Evolutionary conservation across 352 stramenopile species (phyloP).

Genomic region (Peronospora destructor): DNA sequence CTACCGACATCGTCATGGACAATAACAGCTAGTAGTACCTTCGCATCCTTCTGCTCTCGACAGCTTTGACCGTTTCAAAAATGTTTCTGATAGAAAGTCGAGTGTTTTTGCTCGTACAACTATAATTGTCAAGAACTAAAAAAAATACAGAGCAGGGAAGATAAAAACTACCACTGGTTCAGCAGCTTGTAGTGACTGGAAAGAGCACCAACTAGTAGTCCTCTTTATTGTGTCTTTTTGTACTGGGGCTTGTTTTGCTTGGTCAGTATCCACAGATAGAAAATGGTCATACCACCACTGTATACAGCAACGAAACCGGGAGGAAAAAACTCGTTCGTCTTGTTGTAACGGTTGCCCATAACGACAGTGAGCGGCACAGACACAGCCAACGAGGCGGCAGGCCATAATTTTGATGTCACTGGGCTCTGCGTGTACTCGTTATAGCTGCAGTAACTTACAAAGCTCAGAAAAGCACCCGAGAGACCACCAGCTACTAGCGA

Average conservation of each 20-base stretch:
- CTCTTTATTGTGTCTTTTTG: conserved; percentile 63
- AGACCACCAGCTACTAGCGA: conserved; percentile 55
- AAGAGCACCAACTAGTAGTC: background rate
- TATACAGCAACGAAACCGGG: conserved; percentile 52
- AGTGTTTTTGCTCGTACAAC: too few species aligned
- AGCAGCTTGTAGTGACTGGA: background rate
- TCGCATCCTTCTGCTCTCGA: background rate
- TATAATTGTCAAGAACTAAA: too few species aligned
- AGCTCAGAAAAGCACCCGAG: conserved; percentile 64
- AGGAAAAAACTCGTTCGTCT: conserved; percentile 68
- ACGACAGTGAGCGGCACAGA: conserved; percentile 62
- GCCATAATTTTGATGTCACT: conserved; percentile 77
- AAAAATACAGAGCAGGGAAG: too few species aligned
- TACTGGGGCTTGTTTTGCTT: conserved; percentile 65
- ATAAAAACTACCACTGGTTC: background rate
- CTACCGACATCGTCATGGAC: conserved; percentile 5
- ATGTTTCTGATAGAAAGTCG: background rate
- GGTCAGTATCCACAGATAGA: conserved; percentile 72
- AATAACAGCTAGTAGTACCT: conserved; percentile 11
- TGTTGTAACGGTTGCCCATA: conserved; percentile 72
- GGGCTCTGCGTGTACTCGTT: conserved; percentile 79
- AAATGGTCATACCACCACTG: conserved; percentile 71
- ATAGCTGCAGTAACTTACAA: conserved; percentile 80
- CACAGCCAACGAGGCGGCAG: conserved; percentile 55
- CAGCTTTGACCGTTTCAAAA: conserved; percentile 10